These are phyloP conservation scores for Phlyctochytrium planicorne DNA, from an alignment of 192 early-diverging fungal species.

Conservation along the genomic window DNA sequence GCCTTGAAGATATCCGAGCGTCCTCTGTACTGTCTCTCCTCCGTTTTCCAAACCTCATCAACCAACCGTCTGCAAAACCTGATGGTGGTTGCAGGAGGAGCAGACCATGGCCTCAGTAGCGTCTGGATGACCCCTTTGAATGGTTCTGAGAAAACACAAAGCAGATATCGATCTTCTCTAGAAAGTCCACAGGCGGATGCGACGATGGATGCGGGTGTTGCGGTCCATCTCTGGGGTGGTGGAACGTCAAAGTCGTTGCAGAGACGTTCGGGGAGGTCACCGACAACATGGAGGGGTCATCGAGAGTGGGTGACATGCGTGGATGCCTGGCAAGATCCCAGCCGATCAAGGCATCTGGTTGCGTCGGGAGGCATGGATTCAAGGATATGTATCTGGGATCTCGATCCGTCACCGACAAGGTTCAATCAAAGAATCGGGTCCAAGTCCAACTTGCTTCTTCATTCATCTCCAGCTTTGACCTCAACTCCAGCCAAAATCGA, in stretches of 20 bases:
- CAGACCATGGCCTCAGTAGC: conserved; percentile 13
- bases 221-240: neutral
- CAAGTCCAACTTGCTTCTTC: no score
- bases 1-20: conserved; percentile 7
- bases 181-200: neutral
- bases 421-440: no score
- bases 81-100: conserved; percentile 14
- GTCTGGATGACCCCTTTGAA: neutral
- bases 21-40: conserved; percentile 18
- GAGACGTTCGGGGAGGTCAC: neutral
- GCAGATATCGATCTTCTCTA: no score
- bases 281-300: conserved; percentile 5
- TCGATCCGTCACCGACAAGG: neutral
- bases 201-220: neutral
- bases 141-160: neutral
- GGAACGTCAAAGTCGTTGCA: neutral
- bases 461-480: no score
- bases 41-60: neutral
- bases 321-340: neutral
- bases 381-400: conserved; percentile 18
- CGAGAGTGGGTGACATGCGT: conserved; percentile 28
- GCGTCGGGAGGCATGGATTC: conserved; percentile 24
- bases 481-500: no score
- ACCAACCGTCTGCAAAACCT: neutral
- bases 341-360: neutral